Conservation (phyloP, 192 early-diverging fungal genomes). For the Umbelopsis isabellina region DNA sequence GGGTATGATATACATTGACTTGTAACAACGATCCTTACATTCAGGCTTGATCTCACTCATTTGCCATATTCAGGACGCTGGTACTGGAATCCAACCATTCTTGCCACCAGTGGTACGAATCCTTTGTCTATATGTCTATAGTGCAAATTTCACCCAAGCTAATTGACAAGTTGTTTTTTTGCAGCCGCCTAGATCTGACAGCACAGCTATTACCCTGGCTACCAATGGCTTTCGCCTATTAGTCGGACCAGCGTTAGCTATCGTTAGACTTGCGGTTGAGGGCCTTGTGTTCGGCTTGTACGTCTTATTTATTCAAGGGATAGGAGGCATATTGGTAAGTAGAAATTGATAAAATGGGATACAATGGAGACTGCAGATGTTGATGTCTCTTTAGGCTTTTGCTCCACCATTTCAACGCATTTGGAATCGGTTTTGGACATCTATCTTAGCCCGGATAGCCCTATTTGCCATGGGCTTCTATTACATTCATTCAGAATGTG, state of each 20-base stretch:
- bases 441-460: conserved; percentile 55
- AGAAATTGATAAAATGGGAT: background rate
- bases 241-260: conserved; percentile 50
- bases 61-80: conserved; percentile 53
- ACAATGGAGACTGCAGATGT: background rate
- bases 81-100: conserved; percentile 92
- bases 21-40: background rate
- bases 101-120: conserved; percentile 67
- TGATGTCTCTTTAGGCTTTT: conserved; percentile 12
- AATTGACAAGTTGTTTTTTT: background rate
- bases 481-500: conserved; percentile 63
- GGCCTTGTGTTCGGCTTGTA: conserved; percentile 40
- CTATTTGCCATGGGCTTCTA: conserved; percentile 78
- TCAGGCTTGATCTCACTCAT: background rate
- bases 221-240: conserved; percentile 42
- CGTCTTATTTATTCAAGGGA: conserved; percentile 46
- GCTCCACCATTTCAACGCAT: conserved; percentile 35
- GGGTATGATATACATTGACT: conserved; percentile 52
- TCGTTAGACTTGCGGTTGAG: conserved; percentile 45
- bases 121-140: background rate
- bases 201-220: conserved; percentile 37
- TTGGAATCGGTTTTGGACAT: conserved; percentile 42
- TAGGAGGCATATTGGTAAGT: conserved; percentile 51
- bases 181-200: conserved; percentile 54
- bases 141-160: background rate